Evolutionary conservation across 352 stramenopile species (phyloP).

Genomic region (Phytophthora meadii): DNA sequence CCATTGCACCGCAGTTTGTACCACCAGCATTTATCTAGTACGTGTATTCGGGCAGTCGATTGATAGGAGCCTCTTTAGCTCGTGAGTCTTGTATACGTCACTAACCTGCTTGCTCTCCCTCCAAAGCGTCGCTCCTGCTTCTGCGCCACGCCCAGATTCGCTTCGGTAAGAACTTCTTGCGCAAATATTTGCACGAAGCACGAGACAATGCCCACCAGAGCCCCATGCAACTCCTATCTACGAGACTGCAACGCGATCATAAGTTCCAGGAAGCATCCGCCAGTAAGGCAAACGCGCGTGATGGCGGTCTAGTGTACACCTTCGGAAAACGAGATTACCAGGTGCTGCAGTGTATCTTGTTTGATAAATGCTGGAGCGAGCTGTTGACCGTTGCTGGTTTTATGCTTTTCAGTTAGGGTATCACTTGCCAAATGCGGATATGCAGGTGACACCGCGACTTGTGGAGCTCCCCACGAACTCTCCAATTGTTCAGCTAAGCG

Average conservation of each 20-base stretch:
- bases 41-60: constrained; percentile 16
- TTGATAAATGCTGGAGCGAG: not conserved
- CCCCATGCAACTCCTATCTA: constrained; percentile 71
- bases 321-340: constrained; percentile 89
- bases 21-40: constrained; percentile 72
- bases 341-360: constrained; percentile 31
- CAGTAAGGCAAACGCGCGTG: constrained; percentile 5
- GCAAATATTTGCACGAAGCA: constrained; percentile 58
- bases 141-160: constrained; percentile 63
- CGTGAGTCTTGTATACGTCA: no score
- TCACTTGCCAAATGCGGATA: constrained; percentile 80
- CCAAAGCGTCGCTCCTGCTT: constrained; percentile 68
- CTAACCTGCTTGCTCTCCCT: constrained; percentile 14
- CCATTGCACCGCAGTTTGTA: constrained; percentile 80
- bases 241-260: constrained; percentile 12
- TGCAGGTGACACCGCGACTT: constrained; percentile 69
- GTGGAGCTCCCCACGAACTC: constrained; percentile 63
- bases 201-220: constrained; percentile 62
- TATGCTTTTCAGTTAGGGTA: constrained; percentile 67
- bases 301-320: constrained; percentile 72
- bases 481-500: constrained; percentile 72
- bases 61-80: not conserved
- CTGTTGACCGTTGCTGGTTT: constrained; percentile 7
- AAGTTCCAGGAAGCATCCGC: constrained; percentile 16
- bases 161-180: constrained; percentile 60